Evolutionary conservation across 768 basidiomycete genomes (phyloP).

Genomic region (Auricularia heimuer): DNA sequence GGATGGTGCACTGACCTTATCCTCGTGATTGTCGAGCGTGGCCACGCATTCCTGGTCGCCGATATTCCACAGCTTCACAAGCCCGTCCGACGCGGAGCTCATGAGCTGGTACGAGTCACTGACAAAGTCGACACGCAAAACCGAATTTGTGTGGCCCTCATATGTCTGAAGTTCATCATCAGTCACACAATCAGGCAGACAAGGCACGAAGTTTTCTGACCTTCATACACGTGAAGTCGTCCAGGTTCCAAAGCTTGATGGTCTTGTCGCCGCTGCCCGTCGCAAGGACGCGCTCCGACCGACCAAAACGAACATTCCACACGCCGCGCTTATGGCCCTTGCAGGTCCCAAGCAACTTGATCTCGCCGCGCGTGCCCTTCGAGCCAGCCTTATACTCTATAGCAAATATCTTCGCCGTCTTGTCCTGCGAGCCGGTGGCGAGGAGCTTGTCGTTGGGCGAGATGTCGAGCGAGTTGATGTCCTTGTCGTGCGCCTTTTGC

Average conservation of each 20-base stretch:
- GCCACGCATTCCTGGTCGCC: constrained; percentile 76
- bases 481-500: constrained; percentile 91
- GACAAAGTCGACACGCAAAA: constrained; percentile 85
- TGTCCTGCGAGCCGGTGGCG: constrained; percentile 93
- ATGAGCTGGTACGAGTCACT: constrained; percentile 77
- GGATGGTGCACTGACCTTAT: constrained; percentile 56
- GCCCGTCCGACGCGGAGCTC: constrained; percentile 84
- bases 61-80: constrained; percentile 94
- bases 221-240: constrained; percentile 83
- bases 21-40: constrained; percentile 95
- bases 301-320: constrained; percentile 87
- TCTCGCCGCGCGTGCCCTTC: constrained; percentile 45
- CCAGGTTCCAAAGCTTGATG: constrained; percentile 86
- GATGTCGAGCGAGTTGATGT: constrained; percentile 93
- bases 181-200: background rate
- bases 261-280: constrained; percentile 95
- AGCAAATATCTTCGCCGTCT: constrained; percentile 82
- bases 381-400: constrained; percentile 40
- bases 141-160: constrained; percentile 97
- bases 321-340: constrained; percentile 96
- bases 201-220: constrained; percentile 16
- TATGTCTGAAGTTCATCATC: constrained; percentile 54
- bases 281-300: constrained; percentile 72
- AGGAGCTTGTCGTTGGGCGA: constrained; percentile 81
- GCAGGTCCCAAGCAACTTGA: constrained; percentile 74